Base-by-base conservation (phyloP, 306 rosid genomes). In the Lathyrus tuberosus region DNA sequence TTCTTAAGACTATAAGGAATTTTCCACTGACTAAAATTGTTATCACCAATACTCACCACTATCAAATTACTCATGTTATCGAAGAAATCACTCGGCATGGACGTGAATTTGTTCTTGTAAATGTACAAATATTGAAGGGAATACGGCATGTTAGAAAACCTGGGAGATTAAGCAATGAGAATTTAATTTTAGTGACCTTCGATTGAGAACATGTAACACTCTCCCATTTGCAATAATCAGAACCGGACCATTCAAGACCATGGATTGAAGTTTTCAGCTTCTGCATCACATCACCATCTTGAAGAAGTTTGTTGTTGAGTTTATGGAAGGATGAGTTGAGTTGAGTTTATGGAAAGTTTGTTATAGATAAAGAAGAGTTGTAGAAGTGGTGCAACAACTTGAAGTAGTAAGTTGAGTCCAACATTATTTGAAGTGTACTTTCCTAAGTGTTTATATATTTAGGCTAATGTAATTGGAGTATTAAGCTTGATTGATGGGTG, bases 31-130 rank as follows among this genome's bases (percentile, higher is more conserved):
- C 78, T 0, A 40, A 88, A 86, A 11, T 76, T 54, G 56, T 86
- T 90, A 17, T 76, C 0, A 65, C 71, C 92, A 69, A 94, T 77
- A 16, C 11, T 38, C 4, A 88, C 72, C 6, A 6, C 65, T 11
- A 43, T 56, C 18, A 94, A 70, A 10, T 67, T 47, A 1, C 52
- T 2, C 70, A 82, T 78, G 20, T 68, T 81, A 3, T 9, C 35
- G 77, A 90, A 94, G 87, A 87, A 84, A 72, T 88, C 88, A 0
- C 1, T 1, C 0, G 97, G 86, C 2, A 94, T 6, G 4, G 86
- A 87, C 8, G 46, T 70, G 86, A 94, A 94, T 0, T 17, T 37
- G 78, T 94, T 94, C 83, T 42, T 5, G 40, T 67, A 58, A 47
- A 89, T 89, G 2, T 56, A 5, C 0, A 94, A 54, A 6, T 0